phyloP scores from a whole-genome alignment of 169 alveolate genomes.

The Plasmodium berghei region DNA sequence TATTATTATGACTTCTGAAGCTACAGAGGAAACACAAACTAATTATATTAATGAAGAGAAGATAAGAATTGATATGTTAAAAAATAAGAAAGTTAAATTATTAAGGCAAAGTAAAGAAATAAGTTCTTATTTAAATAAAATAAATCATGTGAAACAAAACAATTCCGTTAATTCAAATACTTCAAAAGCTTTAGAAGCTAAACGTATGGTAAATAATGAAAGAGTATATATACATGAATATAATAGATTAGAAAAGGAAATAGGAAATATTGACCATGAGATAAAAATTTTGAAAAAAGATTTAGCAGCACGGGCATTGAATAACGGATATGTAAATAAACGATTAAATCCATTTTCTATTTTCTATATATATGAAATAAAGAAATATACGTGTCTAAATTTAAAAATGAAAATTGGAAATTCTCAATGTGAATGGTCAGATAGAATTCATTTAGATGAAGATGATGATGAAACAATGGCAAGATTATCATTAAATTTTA shows the following conservation, averaged over 20 bases:
- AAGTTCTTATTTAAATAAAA: slow-evolving; percentile 29
- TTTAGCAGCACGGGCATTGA: slow-evolving; percentile 18
- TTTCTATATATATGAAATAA: slow-evolving; percentile 72
- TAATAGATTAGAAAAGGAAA: slow-evolving; percentile 57
- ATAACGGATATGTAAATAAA: slow-evolving; percentile 69
- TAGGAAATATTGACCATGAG: slow-evolving; percentile 54
- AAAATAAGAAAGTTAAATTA: slow-evolving; percentile 41
- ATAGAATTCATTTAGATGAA: slow-evolving; percentile 43
- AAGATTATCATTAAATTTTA: slow-evolving; percentile 69
- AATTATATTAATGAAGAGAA: slow-evolving; percentile 61
- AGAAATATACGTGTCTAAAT: slow-evolving; percentile 55
- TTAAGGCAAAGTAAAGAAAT: slow-evolving; percentile 54
- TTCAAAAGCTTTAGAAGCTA: background rate
- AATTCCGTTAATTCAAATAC: slow-evolving; percentile 1
- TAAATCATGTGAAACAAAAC: background rate
- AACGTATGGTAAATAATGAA: slow-evolving; percentile 15
- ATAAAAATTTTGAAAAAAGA: slow-evolving; percentile 61
- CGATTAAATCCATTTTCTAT: slow-evolving; percentile 73
- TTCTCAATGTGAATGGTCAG: slow-evolving; percentile 78
- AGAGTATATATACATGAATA: slow-evolving; percentile 53
- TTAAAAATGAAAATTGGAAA: slow-evolving; percentile 73
- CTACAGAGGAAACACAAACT: slow-evolving; percentile 49
- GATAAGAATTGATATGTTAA: slow-evolving; percentile 41
- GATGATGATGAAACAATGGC: slow-evolving; percentile 74
- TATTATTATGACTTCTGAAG: slow-evolving; percentile 52